Base-by-base conservation (phyloP, 306 rosid species). In the Castanea sativa region DNA sequence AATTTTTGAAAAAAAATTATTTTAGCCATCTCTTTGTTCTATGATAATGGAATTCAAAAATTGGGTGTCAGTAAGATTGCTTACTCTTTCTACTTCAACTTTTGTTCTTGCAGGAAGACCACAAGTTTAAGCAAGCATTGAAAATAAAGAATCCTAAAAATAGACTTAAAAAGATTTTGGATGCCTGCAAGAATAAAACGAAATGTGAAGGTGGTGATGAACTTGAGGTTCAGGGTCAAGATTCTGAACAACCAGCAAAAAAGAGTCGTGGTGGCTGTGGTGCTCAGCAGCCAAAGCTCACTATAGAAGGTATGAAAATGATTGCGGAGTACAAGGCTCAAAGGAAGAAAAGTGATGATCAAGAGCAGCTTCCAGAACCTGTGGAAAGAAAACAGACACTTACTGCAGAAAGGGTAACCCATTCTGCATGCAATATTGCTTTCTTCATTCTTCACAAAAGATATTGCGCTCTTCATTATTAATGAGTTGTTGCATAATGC, bases 201-300 rank as follows among this genome's bases (percentile, higher is more conserved):
- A 95, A 95, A 86, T 95, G 99, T 86, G 99, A 95, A 13, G 99
- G 99, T 53, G 99, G 99, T 78, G 99, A 95, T 79, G 99, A 95
- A 5, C 86, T 95, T 76, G 97, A 93, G 69, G 87, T 90, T 57
- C 87, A 83, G 68, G 85, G 86, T 79, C 89, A 89, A 83, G 92
- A 91, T 23, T 5, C 89, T 2, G 93, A 95, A n/a, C 92, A 95
- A 73, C 89, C 93, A 3, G 89, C 87, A 43, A 95, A 93, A 76
- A 95, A 93, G 81, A 88, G 96, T 67, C 92, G 96, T 5, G 99
- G 99, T 64, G 99, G 99, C 75, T 95, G 99, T 82, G 99, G 99
- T 82, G 99, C 99, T 69, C 98, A 93, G 88, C 99, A 93, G 83
- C 99, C 99, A 1, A 95, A 95, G 91, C 88, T 95, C 49, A 76